Base-by-base conservation (phyloP, 306 rosid species). In the Potentilla sterilis region DNA sequence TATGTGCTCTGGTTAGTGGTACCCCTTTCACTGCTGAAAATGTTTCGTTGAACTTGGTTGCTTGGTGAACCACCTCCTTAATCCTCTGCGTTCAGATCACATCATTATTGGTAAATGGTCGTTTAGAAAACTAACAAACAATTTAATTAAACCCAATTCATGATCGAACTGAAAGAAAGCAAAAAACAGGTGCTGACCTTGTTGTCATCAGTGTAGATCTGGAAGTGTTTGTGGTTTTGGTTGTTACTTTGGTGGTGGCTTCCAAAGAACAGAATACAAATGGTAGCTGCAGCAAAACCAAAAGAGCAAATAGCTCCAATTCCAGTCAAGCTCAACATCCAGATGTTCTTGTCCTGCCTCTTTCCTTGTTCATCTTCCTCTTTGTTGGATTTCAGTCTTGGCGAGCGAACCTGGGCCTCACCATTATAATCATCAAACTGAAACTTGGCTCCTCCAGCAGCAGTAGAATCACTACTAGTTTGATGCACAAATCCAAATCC, bases 271-370 rank as follows among this genome's bases (percentile, higher is more conserved):
- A 91, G 61, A 69, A 91, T 71, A 84, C 94, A 94, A 69, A 93
- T 64, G 22, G 98, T 88, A 28, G 93, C 96, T 69, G 93, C 98
- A 75, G 92, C 92, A 83, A 94, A 80, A 32, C 97, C 96, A 71
- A 91, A 89, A 10, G 98, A 87, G 74, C 94, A 94, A 32, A 91
- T 94, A 41, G 97, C 98, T 68, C 98, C 97, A 75, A 94, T 73
- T 46, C 98, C 98, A 42, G 82, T 85, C 19, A 88, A 69, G 69
- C 97, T 83, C 87, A 90, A 85, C 71, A 88, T 93, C 89, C 93
- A 87, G 2, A 91, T 66, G 58, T 86, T 88, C 24, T 85, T 32
- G 9, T n/a, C 9, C 37, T 22, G 79, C 37, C 84, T 21, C 63
- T 85, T 4, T 61, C 81, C 24, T 13, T 77, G 19, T 70, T 80